A percentile compares a stretch with the other conserved stretches of the same genome.
Conservation (phyloP, 257 asterid genomes). For the Osmanthus fragrans region DNA sequence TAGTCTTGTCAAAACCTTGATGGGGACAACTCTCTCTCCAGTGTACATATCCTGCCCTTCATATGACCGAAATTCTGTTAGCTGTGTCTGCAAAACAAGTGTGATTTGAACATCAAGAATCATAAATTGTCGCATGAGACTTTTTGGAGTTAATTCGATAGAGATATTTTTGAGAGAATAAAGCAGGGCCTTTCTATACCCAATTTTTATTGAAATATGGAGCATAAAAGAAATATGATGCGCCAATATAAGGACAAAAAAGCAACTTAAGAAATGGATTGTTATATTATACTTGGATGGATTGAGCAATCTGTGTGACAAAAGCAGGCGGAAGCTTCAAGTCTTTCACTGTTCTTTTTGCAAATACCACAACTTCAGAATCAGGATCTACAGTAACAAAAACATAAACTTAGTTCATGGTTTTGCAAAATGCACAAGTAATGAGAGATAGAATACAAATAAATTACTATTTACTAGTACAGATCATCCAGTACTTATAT, state of each 20-base stretch:
- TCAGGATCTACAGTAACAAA: conserved; percentile 69
- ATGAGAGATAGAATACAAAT: not conserved
- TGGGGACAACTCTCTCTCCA: conserved; percentile 89
- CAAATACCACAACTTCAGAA: conserved; percentile 82
- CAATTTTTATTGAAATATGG: not conserved
- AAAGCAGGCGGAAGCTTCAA: conserved; percentile 93
- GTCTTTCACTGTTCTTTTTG: conserved; percentile 89
- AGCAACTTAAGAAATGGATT: conserved; percentile 12
- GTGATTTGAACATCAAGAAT: conserved; percentile 24
- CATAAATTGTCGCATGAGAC: conserved; percentile 7
- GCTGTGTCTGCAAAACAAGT: conserved; percentile 66
- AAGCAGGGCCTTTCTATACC: not conserved
- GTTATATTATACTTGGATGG: conserved; percentile 65
- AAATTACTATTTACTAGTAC: not conserved
- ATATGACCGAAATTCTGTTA: conserved; percentile 77
- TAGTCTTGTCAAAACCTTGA: conserved; percentile 61
- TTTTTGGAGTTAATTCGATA: not conserved
- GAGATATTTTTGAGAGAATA: conserved; percentile 8
- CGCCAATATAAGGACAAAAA: not conserved
- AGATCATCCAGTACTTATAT: not conserved
- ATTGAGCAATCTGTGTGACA: conserved; percentile 88
- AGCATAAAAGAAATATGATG: not conserved
- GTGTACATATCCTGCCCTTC: conserved; percentile 98
- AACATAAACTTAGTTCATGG: conserved; percentile 17
- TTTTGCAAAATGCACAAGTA: conserved; percentile 13